Evolutionary conservation across 2,329 filamentous ascomycete species (phyloP), one percentile per base, ranked within the genome.

Genomic region (Escovopsis sp.): DNA sequence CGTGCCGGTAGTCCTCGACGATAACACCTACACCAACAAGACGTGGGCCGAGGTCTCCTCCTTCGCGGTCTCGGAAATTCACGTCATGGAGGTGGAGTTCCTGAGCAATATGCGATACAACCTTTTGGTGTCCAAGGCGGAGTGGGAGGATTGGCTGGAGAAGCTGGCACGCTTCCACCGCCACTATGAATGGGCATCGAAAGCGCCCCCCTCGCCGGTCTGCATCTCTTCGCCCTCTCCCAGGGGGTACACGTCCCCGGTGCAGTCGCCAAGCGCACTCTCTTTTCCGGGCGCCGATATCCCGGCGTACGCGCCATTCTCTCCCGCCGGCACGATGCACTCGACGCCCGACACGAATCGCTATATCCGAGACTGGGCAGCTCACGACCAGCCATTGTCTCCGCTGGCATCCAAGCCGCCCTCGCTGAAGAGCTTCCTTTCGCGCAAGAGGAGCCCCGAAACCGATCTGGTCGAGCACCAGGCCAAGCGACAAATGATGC

Each of bases 1-100:
- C 20, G 27, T 13, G 13, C 14, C 39, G 31, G 2, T 47, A 85
- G 81, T 96, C 58, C 67, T 98, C 53, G 91, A 98, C 57, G 91
- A 98, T 61, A 98, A 96, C 60, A 96, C 91, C 0, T 98, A 98
- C 63, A 96, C 91, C 32, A 98, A 98, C 67, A 95, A 96, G 68
- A 98, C 91, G 0, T 98, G 91, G 91, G 91, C 89, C 2, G 91
- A 98, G 54, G 91, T 98, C 10, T 96, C 91, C 1, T 84, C 84
- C 36, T 94, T 98, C 46, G 79, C 84, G 2, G 89, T 96, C 11
- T 79, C 82, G 46, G 91, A 98, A 61, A 94, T 98, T 40, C 91
- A 98, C 58, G 83, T 95, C 36, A 98, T 98, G 91, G 91, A 98
- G 60, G 91, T 98, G n/a, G 91, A 98, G 60, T 98, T 98, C 53